phyloP scores from a whole-genome alignment of 2,329 filamentous ascomycete species.

The Trichoderma hamatum region DNA sequence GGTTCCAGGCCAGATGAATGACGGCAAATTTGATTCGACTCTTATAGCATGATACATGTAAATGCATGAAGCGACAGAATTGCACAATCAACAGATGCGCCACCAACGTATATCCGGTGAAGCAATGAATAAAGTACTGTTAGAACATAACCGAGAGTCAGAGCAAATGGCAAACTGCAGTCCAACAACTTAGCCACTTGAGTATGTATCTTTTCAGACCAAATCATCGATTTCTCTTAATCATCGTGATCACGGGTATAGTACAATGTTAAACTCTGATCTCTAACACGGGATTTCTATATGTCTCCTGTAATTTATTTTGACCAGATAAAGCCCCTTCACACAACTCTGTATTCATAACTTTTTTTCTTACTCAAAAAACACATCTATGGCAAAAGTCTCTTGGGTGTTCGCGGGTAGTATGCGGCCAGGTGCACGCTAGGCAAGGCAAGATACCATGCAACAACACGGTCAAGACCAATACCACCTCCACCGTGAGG shows the following conservation, averaged over 20 bases:
- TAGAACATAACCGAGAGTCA: too few species aligned
- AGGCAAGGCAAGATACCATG: slow-evolving; percentile 62
- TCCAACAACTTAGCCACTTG: neutral
- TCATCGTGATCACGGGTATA: neutral
- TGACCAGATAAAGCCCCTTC: neutral
- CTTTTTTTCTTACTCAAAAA: neutral
- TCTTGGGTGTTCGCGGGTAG: slow-evolving; percentile 64
- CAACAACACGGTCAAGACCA: slow-evolving; percentile 69
- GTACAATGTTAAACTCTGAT: neutral
- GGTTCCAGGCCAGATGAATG: too few species aligned
- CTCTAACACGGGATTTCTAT: neutral
- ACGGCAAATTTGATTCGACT: too few species aligned
- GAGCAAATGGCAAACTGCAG: neutral
- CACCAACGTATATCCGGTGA: too few species aligned
- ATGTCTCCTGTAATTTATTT: neutral
- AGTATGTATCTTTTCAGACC: neutral
- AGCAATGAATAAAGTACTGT: too few species aligned
- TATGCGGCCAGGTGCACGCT: slow-evolving; percentile 61
- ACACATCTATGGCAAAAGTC: slow-evolving; percentile 52
- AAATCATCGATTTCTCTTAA: neutral
- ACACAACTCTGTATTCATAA: neutral
- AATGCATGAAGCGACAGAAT: too few species aligned
- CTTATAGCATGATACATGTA: too few species aligned
- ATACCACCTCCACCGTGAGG: slow-evolving; percentile 58
- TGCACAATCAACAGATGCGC: too few species aligned